Percentiles rank a stretch among this genome's conserved stretches.
Conservation (phyloP, 1,139 yeast genomes). For the Pichia sp. region DNA sequence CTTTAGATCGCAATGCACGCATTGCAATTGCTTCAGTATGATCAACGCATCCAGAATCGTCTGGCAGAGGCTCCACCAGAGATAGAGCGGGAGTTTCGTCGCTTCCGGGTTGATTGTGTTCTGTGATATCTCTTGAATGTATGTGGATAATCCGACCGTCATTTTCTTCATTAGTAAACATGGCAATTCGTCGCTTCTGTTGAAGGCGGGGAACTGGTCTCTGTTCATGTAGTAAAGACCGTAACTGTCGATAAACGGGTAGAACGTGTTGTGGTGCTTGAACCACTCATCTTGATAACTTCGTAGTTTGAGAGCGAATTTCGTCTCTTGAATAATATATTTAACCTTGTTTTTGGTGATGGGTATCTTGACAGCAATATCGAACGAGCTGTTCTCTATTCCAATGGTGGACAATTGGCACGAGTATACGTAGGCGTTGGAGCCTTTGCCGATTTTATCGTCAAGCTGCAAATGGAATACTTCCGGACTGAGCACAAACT, state of each 20-base stretch:
- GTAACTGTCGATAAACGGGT: slow-evolving; percentile 34
- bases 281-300: slow-evolving; percentile 23
- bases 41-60: slow-evolving; percentile 28
- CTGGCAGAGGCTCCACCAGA: slow-evolving; percentile 34
- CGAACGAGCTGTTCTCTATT: slow-evolving; percentile 10
- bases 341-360: slow-evolving; percentile 27
- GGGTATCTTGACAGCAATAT: slow-evolving; percentile 36
- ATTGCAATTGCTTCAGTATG: slow-evolving; percentile 26
- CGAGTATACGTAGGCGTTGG: slow-evolving; percentile 32
- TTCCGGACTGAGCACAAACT: slow-evolving; percentile 21
- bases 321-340: slow-evolving; percentile 33
- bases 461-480: slow-evolving; percentile 22
- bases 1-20: slow-evolving; percentile 38
- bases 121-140: slow-evolving; percentile 17
- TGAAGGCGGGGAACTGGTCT: slow-evolving; percentile 24
- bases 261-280: slow-evolving; percentile 13
- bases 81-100: slow-evolving; percentile 26
- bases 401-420: slow-evolving; percentile 18
- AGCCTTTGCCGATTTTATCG: slow-evolving; percentile 31
- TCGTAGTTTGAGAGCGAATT: slow-evolving; percentile 27
- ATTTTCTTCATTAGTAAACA: slow-evolving; percentile 31
- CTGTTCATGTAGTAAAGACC: slow-evolving; percentile 31
- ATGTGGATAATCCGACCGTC: slow-evolving; percentile 27
- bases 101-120: too few relatives aligned
- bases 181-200: slow-evolving; percentile 31